These are phyloP conservation scores for Metarhizium robertsii DNA, from an alignment of 2,329 filamentous ascomycete species.

Conservation along the genomic window DNA sequence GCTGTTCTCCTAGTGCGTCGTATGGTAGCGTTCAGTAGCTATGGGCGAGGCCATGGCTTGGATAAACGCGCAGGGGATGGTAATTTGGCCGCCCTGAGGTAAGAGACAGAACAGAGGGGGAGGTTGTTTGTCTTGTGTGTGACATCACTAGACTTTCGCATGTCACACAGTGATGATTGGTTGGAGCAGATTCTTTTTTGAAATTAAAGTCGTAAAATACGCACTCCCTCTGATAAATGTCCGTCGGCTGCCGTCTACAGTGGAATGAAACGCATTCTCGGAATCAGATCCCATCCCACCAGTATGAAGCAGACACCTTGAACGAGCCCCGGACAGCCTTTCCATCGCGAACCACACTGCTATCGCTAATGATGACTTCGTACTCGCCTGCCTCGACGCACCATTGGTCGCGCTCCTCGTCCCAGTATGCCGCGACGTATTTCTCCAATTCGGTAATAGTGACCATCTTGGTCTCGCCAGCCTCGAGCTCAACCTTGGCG, in stretches of 20 bases:
- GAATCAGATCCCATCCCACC: constrained; percentile 37
- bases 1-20: too few species aligned
- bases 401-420: constrained; percentile 59
- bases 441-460: constrained; percentile 51
- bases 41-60: background rate
- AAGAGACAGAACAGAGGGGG: too few species aligned
- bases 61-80: background rate
- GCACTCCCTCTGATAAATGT: too few species aligned
- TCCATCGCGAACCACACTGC: constrained; percentile 37
- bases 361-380: constrained; percentile 50
- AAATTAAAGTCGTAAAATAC: background rate
- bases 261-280: background rate
- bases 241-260: background rate
- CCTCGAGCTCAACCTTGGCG: constrained; percentile 50
- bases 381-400: constrained; percentile 57
- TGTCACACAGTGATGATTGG: background rate
- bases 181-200: background rate
- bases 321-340: constrained; percentile 44
- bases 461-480: constrained; percentile 49
- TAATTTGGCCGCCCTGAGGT: background rate
- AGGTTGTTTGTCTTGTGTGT: background rate
- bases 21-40: background rate
- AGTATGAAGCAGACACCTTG: constrained; percentile 49
- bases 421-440: constrained; percentile 60
- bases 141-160: background rate